Conservation (phyloP, 805 yeast genomes). For the Jamesozyma gamospora region DNA sequence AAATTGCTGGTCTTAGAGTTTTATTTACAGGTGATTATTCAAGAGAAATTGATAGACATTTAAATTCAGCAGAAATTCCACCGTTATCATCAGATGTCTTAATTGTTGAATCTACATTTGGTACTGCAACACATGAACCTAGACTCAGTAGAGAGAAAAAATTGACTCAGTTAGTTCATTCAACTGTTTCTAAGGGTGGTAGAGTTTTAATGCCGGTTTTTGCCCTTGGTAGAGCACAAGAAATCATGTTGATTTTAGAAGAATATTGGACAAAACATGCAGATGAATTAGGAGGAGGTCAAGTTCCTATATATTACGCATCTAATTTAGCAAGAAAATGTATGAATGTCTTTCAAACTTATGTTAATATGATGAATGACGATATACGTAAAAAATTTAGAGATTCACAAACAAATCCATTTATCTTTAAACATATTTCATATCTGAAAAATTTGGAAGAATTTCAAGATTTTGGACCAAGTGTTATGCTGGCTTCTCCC, state of each 20-base stretch:
- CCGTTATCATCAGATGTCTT: conserved; percentile 77
- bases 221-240: conserved; percentile 96
- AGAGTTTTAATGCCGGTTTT: conserved; percentile 87
- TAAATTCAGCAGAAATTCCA: conserved; percentile 92
- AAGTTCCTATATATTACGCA: conserved; percentile 79
- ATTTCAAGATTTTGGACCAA: conserved; percentile 89
- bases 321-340: conserved; percentile 90
- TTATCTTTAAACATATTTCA: conserved; percentile 76
- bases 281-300: conserved; percentile 53
- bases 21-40: conserved; percentile 96
- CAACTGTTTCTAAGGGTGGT: conserved; percentile 81
- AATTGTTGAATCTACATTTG: conserved; percentile 93
- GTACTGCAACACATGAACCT: conserved; percentile 95
- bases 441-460: conserved; percentile 70
- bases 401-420: conserved; percentile 78
- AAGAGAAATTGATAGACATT: conserved; percentile 89
- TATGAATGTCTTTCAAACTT: conserved; percentile 95
- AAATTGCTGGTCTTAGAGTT: conserved; percentile 82
- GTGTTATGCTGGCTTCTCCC: conserved; percentile 93
- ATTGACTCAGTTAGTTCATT: conserved; percentile 71
- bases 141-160: conserved; percentile 75
- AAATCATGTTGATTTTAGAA: conserved; percentile 75
- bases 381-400: conserved; percentile 65
- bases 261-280: conserved; percentile 87
- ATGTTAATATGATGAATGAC: conserved; percentile 96